Evolutionary conservation across 2,329 filamentous ascomycete species (phyloP), one percentile per base, ranked within the genome.

Genomic region (Colletotrichum abscissum): DNA sequence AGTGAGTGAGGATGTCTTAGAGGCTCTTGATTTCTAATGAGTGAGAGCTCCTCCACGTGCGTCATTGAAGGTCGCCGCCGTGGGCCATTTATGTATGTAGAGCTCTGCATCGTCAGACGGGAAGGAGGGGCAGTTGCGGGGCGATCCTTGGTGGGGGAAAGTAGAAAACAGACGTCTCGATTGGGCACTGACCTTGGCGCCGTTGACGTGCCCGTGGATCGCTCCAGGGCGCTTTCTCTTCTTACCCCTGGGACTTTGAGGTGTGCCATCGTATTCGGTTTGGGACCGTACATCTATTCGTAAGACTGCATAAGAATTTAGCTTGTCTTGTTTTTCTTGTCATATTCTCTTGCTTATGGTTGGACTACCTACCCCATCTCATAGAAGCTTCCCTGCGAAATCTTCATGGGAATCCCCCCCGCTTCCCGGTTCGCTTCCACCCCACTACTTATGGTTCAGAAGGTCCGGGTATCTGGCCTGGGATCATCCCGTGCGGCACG

Each of bases 61-160:
- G 42, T 49, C 42, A 49, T 49, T 49, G 42, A 49, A 49, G 42
- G 42, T 49, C 42, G 42, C 42, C 42, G 42, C 42, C 19, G 42
- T 49, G 42, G 46, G 33, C 52, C 49, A 55, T 64, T 55, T 64
- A 55, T 26, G 30, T 64, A 55, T 26, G 30, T 64, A 63, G 26
- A 54, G 42, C n/a, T 19, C 14, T 64, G 60, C 30, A 55, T 64
- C 46, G 28, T 63, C 62, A 26, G 33, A 30, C 24, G 62, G 38
- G 38, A 42, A 16, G 38, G 62, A 64, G 62, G 62, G 62, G 62
- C 62, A 22, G n/a, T 55, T 64, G 62, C 46, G 62, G 62, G 62
- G 46, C 62, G 8, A 55, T 55, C 16, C 22, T 55, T 42, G 38
- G 38, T 42, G 38, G 38, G 38, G 38, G 38, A 16, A 42, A 42